Evolutionary conservation across 2,329 filamentous ascomycete species (phyloP).

Genomic region (Ceratocystis harringtonii): DNA sequence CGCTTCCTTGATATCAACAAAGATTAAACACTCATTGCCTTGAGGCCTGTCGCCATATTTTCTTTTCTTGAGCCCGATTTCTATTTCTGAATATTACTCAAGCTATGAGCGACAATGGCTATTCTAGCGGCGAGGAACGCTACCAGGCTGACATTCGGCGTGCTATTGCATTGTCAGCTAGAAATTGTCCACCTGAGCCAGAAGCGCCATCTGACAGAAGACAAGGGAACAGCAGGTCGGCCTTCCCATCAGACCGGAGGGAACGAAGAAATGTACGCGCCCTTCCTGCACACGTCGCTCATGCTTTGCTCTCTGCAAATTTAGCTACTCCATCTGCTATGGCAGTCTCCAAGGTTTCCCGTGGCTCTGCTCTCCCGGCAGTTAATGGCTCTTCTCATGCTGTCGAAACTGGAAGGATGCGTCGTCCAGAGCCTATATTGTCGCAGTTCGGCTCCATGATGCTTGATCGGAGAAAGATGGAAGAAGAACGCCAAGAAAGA

Average conservation of each 20-base stretch:
- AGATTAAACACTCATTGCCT: not conserved
- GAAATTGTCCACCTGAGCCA: constrained; percentile 19
- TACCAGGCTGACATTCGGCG: constrained; percentile 45
- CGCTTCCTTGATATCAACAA: not conserved
- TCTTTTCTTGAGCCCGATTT: not conserved
- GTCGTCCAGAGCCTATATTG: not conserved
- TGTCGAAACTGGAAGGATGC: not conserved
- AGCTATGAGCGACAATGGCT: constrained; percentile 15
- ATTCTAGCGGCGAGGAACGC: constrained; percentile 25
- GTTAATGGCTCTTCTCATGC: not conserved
- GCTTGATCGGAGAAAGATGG: constrained; percentile 70
- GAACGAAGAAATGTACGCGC: not conserved
- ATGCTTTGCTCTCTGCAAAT: constrained; percentile 12
- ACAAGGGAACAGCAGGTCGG: not conserved
- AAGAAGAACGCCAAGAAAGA: constrained; percentile 63
- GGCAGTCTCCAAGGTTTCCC: constrained; percentile 8
- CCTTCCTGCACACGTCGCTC: constrained; percentile 9
- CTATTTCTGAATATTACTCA: no score
- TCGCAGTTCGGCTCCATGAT: constrained; percentile 30
- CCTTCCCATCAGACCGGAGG: not conserved
- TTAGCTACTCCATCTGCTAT: constrained; percentile 14
- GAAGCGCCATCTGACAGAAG: constrained; percentile 12
- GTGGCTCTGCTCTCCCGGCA: not conserved
- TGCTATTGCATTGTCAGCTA: constrained; percentile 45
- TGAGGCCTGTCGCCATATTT: not conserved